Conservation (phyloP, 768 basidiomycete species). For the Tephrocybe rancida region DNA sequence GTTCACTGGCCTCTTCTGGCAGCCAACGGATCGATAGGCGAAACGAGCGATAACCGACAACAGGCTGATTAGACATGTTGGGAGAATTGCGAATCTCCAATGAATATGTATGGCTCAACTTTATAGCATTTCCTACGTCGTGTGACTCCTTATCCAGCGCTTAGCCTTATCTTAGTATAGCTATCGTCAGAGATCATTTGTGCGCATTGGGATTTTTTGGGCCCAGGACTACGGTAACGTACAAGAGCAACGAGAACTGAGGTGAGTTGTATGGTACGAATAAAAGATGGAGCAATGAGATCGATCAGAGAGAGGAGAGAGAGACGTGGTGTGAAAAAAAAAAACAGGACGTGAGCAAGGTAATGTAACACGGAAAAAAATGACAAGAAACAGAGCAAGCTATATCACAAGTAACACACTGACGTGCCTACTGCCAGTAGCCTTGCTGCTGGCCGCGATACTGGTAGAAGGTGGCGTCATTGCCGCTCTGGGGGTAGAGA, state of each 20-base stretch:
- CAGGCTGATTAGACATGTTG: not conserved
- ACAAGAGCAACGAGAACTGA: conserved; percentile 20
- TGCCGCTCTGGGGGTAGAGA: conserved; percentile 65
- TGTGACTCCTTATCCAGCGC: no score
- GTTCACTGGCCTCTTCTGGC: conserved; percentile 30
- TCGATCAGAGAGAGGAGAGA: conserved; percentile 11
- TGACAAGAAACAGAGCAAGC: conserved; percentile 12
- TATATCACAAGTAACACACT: conserved; percentile 6
- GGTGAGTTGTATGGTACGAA: conserved; percentile 25
- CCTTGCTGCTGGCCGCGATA: conserved; percentile 70
- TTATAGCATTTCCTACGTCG: no score
- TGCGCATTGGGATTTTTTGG: conserved; percentile 14
- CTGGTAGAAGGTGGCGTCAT: conserved; percentile 70
- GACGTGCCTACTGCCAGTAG: conserved; percentile 56
- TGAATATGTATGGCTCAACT: no score
- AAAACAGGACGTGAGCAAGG: conserved; percentile 11
- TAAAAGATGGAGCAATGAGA: conserved; percentile 16
- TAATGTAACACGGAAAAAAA: conserved; percentile 11
- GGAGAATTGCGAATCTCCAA: no score
- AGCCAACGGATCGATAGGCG: conserved; percentile 36
- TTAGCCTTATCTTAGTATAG: not conserved
- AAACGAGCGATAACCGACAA: conserved; percentile 11
- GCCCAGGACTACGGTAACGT: conserved; percentile 21
- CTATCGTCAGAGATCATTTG: conserved; percentile 10
- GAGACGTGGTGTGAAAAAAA: not conserved